A percentile compares a stretch with the other conserved stretches of the same genome.
phyloP scores from a whole-genome alignment of 75 land plant species.

The Pinus albicaulis region DNA sequence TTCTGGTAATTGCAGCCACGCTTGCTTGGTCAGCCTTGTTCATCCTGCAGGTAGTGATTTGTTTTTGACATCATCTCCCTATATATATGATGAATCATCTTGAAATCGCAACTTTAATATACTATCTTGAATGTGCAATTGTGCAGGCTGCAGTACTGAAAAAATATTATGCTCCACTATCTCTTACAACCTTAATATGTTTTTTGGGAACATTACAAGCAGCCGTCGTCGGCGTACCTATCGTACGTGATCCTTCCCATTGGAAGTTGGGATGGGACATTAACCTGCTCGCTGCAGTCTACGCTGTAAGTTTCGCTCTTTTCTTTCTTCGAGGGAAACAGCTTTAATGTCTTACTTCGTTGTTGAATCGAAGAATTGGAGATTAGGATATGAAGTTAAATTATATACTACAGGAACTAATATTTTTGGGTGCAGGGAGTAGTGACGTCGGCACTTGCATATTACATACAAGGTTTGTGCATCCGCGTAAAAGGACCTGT shows the following conservation, averaged over 20 bases:
- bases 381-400: not conserved
- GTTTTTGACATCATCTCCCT: too few species aligned
- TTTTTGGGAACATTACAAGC: constrained; percentile 28
- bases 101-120: not conserved
- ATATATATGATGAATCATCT: not conserved
- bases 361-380: not conserved
- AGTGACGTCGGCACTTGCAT: constrained; percentile 50
- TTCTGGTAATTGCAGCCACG: constrained; percentile 14
- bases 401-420: not conserved
- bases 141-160: constrained; percentile 23
- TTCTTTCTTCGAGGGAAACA: not conserved
- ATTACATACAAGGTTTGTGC: constrained; percentile 57
- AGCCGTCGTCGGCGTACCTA: constrained; percentile 14
- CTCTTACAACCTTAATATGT: constrained; percentile 34
- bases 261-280: constrained; percentile 30
- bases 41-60: constrained; percentile 24
- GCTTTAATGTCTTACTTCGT: not conserved
- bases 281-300: constrained; percentile 40
- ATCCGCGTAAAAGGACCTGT: constrained; percentile 58
- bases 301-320: constrained; percentile 22
- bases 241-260: constrained; percentile 13
- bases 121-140: constrained; percentile 10
- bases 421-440: constrained; percentile 34
- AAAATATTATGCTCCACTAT: constrained; percentile 29
- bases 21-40: constrained; percentile 26